Conservation (phyloP, 768 basidiomycete species). For the Mrakia frigida region DNA sequence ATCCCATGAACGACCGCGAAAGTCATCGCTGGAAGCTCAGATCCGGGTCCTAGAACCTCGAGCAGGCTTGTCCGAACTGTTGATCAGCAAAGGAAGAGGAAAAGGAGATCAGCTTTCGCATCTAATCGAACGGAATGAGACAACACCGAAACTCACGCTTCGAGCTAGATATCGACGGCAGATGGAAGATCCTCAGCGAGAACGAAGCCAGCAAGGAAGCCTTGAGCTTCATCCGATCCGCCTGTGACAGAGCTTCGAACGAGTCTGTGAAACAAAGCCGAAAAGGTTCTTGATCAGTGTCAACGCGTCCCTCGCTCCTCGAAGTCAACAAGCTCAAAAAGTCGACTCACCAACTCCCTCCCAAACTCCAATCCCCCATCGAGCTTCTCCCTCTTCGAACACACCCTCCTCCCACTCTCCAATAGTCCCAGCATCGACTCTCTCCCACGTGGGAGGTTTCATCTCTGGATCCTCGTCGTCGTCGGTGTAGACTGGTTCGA, state of each 20-base stretch:
- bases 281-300: not conserved
- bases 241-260: not conserved
- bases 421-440: not conserved
- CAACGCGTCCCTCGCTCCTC: too few species aligned
- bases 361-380: conserved; percentile 7
- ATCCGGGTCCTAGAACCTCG: not conserved
- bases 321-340: too few species aligned
- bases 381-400: not conserved
- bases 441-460: conserved; percentile 31
- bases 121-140: not conserved
- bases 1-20: not conserved
- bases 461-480: conserved; percentile 37
- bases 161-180: not conserved
- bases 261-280: not conserved
- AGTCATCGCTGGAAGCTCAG: conserved; percentile 4
- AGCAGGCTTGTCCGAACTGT: not conserved
- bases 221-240: not conserved
- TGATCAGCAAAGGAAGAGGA: not conserved
- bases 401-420: conserved; percentile 14
- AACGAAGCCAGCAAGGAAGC: not conserved
- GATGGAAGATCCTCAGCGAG: conserved; percentile 11
- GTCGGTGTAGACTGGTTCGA: not conserved
- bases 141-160: not conserved
- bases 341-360: not conserved
- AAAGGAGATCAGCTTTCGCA: not conserved